phyloP scores from a whole-genome alignment of 768 basidiomycete species.

The Trametes meyenii region DNA sequence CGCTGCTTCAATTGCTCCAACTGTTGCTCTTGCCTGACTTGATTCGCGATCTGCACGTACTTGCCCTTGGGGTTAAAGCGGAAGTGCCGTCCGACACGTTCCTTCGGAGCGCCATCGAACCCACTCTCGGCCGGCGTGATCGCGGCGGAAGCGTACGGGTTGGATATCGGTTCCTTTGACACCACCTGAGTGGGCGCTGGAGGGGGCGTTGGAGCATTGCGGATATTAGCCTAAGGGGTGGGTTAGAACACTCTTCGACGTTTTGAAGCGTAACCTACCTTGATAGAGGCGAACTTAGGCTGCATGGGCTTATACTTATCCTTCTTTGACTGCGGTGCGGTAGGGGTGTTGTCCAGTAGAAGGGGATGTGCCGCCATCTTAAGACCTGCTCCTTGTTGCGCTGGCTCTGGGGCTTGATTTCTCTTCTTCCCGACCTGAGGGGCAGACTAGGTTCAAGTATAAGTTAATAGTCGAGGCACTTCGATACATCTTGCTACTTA shows the following conservation, averaged over 20 bases:
- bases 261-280: slow-evolving; percentile 45
- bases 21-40: slow-evolving; percentile 72
- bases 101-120: slow-evolving; percentile 75
- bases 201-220: slow-evolving; percentile 70
- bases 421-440: slow-evolving; percentile 57
- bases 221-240: slow-evolving; percentile 65
- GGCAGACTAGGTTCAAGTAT: slow-evolving; percentile 44
- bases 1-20: slow-evolving; percentile 90
- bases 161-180: slow-evolving; percentile 50
- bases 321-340: slow-evolving; percentile 73
- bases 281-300: slow-evolving; percentile 97
- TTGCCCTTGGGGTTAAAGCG: slow-evolving; percentile 94
- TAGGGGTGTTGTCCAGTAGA: slow-evolving; percentile 66
- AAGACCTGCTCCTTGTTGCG: slow-evolving; percentile 80
- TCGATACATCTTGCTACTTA: slow-evolving; percentile 32
- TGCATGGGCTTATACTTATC: slow-evolving; percentile 98
- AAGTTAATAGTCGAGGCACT: neutral
- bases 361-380: slow-evolving; percentile 93
- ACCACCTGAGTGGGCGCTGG: slow-evolving; percentile 41
- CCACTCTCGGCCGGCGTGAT: slow-evolving; percentile 56
- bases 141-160: slow-evolving; percentile 73
- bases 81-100: slow-evolving; percentile 69
- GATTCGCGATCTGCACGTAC: slow-evolving; percentile 74
- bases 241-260: neutral
- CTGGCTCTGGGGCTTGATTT: slow-evolving; percentile 57